These are phyloP conservation scores for Annona cherimola DNA, from an alignment of 164 flowering plant species.

Conservation along the genomic window DNA sequence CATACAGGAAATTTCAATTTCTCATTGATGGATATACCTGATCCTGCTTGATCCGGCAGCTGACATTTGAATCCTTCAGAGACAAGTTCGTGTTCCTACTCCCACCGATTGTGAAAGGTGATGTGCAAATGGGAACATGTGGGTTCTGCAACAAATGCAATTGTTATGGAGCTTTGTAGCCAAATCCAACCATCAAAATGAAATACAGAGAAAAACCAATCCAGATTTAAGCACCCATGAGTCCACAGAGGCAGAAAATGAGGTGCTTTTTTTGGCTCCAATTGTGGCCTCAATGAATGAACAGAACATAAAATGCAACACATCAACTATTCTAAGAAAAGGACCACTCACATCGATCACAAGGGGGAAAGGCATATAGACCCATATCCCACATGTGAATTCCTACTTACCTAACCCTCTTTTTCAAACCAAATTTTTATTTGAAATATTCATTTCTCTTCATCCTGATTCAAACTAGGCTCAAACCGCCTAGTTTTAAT, in stretches of 20 bases:
- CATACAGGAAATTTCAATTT: not conserved
- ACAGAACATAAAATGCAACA: not conserved
- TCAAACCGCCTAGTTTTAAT: too few species aligned
- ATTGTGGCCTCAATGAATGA: not conserved
- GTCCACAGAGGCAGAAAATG: not conserved
- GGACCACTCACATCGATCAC: not conserved
- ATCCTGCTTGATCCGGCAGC: conserved; percentile 58
- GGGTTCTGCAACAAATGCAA: not conserved
- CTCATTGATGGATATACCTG: conserved; percentile 40
- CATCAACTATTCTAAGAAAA: not conserved
- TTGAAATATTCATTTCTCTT: too few species aligned
- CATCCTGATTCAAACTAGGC: too few species aligned
- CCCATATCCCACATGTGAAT: too few species aligned
- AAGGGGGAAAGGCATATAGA: too few species aligned
- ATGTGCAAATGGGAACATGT: conserved; percentile 30
- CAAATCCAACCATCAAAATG: not conserved
- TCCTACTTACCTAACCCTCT: too few species aligned
- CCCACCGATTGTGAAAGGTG: conserved; percentile 52
- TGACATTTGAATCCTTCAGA: conserved; percentile 47
- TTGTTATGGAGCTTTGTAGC: not conserved
- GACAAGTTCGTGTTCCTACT: conserved; percentile 44
- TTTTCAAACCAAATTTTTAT: too few species aligned
- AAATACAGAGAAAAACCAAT: not conserved
- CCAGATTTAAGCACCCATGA: not conserved
- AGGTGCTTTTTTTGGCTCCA: not conserved